These are phyloP conservation scores for Termitomyces sp. DNA, from an alignment of 768 basidiomycete species.

Conservation along the genomic window DNA sequence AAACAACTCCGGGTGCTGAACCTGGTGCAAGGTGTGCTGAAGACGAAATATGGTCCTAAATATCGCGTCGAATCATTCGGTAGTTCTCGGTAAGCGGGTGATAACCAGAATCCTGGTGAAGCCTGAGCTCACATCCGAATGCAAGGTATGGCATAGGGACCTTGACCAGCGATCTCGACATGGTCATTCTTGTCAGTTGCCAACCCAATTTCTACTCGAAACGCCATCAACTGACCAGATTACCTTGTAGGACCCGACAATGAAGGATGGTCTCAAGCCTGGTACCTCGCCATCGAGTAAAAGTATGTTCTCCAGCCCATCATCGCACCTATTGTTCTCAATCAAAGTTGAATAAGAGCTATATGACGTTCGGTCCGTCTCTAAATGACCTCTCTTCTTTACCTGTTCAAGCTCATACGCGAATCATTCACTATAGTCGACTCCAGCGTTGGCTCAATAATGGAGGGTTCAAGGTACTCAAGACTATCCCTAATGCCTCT, in stretches of 20 bases:
- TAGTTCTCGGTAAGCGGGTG: conserved; percentile 31
- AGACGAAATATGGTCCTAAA: conserved; percentile 23
- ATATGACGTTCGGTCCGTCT: conserved; percentile 20
- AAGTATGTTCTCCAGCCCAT: conserved; percentile 5
- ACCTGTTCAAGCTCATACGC: not conserved
- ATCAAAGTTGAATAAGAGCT: conserved; percentile 13
- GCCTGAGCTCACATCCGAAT: not conserved
- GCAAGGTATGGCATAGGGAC: conserved; percentile 40
- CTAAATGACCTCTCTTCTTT: not conserved
- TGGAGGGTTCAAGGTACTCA: conserved; percentile 30
- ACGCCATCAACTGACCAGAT: not conserved
- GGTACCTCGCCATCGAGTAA: not conserved
- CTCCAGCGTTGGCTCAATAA: conserved; percentile 25
- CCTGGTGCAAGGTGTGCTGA: conserved; percentile 23
- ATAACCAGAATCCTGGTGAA: no score
- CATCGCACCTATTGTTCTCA: not conserved
- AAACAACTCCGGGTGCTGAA: not conserved
- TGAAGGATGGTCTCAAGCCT: conserved; percentile 16
- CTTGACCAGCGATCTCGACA: conserved; percentile 44
- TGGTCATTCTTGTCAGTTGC: conserved; percentile 45
- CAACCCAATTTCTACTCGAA: not conserved
- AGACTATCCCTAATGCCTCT: conserved; percentile 27
- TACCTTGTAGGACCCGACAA: conserved; percentile 20
- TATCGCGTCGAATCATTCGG: conserved; percentile 43
- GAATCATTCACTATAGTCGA: conserved; percentile 16